These are phyloP conservation scores for Plantago coronopus DNA, from an alignment of 305 asterid genomes.

Conservation along the genomic window DNA sequence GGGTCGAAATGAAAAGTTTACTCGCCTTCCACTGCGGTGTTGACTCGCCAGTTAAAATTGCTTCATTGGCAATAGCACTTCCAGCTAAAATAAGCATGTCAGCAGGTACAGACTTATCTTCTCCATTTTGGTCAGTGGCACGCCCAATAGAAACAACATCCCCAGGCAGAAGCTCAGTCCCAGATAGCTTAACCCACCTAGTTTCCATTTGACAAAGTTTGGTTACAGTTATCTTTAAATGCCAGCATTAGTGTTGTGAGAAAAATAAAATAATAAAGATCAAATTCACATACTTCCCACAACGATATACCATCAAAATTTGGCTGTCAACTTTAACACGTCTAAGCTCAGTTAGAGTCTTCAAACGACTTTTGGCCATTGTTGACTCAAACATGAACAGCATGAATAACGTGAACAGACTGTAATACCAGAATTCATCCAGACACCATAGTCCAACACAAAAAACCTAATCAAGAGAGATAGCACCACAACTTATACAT, in stretches of 20 bases:
- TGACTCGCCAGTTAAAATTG: conserved; percentile 96
- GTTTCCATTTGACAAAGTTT: conserved; percentile 25
- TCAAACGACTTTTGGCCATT: conserved; percentile 93
- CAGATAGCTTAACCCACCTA: conserved; percentile 91
- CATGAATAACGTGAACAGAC: conserved; percentile 90
- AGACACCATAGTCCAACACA: conserved; percentile 98
- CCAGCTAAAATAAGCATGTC: conserved; percentile 99
- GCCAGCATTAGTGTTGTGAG: conserved; percentile 15
- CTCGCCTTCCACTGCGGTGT: conserved; percentile 98
- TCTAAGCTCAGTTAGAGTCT: conserved; percentile 87
- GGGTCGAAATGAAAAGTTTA: not conserved
- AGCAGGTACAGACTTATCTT: conserved; percentile 92
- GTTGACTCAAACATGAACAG: conserved; percentile 97
- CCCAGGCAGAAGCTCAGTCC: conserved; percentile 91
- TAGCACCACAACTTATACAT: conserved; percentile 22
- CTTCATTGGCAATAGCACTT: conserved; percentile 93
- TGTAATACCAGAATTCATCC: conserved; percentile 97
- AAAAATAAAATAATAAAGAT: conserved; percentile 9
- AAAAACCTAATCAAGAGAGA: conserved; percentile 62
- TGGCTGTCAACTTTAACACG: conserved; percentile 95
- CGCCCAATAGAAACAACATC: conserved; percentile 97
- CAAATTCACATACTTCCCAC: conserved; percentile 78
- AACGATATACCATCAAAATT: conserved; percentile 80
- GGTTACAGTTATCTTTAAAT: conserved; percentile 17
- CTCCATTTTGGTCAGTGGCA: conserved; percentile 73